These are phyloP conservation scores for Dactylellina cionopaga DNA, from an alignment of 2,329 filamentous ascomycete genomes.

Conservation along the genomic window DNA sequence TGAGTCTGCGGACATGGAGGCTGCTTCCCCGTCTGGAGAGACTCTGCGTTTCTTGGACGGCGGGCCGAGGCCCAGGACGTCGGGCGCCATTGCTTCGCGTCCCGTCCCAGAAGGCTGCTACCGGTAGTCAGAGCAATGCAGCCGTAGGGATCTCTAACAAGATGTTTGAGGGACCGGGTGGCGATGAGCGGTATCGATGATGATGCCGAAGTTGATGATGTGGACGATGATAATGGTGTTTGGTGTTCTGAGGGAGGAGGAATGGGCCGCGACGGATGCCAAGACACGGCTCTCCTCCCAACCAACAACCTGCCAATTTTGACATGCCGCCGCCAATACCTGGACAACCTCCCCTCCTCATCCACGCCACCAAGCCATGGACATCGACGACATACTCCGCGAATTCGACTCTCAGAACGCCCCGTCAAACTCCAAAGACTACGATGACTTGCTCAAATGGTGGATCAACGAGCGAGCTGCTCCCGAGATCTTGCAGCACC, in stretches of 20 bases:
- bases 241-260: background rate
- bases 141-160: background rate
- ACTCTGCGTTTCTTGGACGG: conserved; percentile 48
- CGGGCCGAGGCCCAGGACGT: conserved; percentile 47
- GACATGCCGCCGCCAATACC: background rate
- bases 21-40: conserved; percentile 41
- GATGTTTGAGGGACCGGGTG: background rate
- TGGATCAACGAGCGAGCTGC: conserved; percentile 93
- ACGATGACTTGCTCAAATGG: conserved; percentile 87
- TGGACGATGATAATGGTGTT: conserved; percentile 1
- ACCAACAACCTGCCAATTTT: no score
- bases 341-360: background rate
- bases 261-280: conserved; percentile 17
- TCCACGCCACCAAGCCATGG: conserved; percentile 65
- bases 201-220: background rate
- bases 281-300: conserved; percentile 7
- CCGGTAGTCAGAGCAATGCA: background rate
- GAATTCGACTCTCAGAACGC: conserved; percentile 72
- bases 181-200: background rate
- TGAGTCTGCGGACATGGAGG: conserved; percentile 1
- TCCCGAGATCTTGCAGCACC: conserved; percentile 85
- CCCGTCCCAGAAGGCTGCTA: conserved; percentile 3
- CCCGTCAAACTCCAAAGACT: conserved; percentile 71
- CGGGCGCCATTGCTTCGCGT: conserved; percentile 41
- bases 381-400: conserved; percentile 82